Evolutionary conservation across 164 flowering plant species (phyloP).

Genomic region (Paratinospora sagittata): DNA sequence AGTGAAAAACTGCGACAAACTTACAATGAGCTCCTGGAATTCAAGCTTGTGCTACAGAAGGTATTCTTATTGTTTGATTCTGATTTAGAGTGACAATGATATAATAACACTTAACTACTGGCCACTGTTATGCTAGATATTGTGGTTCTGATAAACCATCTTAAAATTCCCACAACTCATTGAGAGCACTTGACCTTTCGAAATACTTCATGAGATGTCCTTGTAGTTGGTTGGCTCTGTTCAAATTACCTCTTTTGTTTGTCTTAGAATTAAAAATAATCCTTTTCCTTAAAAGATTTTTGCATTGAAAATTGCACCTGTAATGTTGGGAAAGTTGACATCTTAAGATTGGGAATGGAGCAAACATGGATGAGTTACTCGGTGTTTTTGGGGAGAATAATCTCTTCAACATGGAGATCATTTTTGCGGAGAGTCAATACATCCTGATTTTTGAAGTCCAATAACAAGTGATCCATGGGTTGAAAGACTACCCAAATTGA

Average conservation of each 20-base stretch:
- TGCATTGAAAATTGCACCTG: no score
- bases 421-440: background rate
- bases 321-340: no score
- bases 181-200: background rate
- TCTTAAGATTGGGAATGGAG: no score
- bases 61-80: slow-evolving; percentile 27
- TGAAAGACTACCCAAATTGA: no score
- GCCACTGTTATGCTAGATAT: background rate
- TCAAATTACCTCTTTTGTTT: background rate
- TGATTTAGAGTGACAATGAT: background rate
- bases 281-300: no score
- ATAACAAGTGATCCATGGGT: background rate
- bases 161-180: no score
- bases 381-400: no score
- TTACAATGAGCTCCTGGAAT: slow-evolving; percentile 86
- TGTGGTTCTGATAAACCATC: background rate
- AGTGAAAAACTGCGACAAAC: slow-evolving; percentile 73
- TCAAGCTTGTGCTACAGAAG: slow-evolving; percentile 88
- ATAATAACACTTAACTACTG: background rate
- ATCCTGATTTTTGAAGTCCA: background rate
- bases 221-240: background rate
- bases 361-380: no score
- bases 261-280: no score
- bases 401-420: background rate
- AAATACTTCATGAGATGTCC: background rate